phyloP scores from a whole-genome alignment of 2,329 filamentous ascomycete genomes.

The Curvularia hawaiiensis region DNA sequence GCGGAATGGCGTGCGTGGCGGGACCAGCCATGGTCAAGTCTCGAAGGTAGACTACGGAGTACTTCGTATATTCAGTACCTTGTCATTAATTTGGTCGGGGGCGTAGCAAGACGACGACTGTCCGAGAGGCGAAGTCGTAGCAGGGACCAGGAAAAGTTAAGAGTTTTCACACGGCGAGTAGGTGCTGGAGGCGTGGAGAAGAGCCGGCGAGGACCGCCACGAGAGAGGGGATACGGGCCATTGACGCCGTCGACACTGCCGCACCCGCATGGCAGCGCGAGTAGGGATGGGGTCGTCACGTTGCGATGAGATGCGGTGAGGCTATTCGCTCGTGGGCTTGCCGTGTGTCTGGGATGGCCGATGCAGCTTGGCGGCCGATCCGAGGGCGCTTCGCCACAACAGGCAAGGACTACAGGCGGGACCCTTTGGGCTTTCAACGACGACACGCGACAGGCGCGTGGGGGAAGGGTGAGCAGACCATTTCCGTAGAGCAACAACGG shows the following conservation, averaged over 20 bases:
- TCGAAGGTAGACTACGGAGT: constrained; percentile 8
- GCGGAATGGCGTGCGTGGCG: constrained; percentile 8
- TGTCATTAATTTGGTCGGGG: constrained; percentile 13
- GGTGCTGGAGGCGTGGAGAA: constrained; percentile 7
- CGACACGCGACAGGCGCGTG: constrained; percentile 31
- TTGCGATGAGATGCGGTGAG: constrained; percentile 22
- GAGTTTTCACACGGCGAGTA: constrained; percentile 4
- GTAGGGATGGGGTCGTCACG: constrained; percentile 21
- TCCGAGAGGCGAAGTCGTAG: constrained; percentile 15
- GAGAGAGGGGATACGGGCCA: constrained; percentile 19
- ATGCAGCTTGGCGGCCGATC: constrained; percentile 23
- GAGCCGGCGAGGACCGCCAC: constrained; percentile 19
- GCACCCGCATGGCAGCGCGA: constrained; percentile 19
- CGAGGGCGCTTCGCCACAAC: constrained; percentile 24
- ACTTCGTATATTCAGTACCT: constrained; percentile 7
- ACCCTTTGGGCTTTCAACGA: constrained; percentile 13
- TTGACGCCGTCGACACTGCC: constrained; percentile 18
- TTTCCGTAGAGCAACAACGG: constrained; percentile 2
- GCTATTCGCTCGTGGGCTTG: constrained; percentile 26
- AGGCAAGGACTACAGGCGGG: constrained; percentile 19
- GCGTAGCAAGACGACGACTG: constrained; percentile 14
- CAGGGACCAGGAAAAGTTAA: constrained; percentile 17
- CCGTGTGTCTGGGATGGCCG: constrained; percentile 16
- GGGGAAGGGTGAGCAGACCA: constrained; percentile 5
- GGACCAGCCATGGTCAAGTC: constrained; percentile 7